These are phyloP conservation scores for Barbarea vulgaris DNA, from an alignment of 345 rosid genomes.

Conservation along the genomic window DNA sequence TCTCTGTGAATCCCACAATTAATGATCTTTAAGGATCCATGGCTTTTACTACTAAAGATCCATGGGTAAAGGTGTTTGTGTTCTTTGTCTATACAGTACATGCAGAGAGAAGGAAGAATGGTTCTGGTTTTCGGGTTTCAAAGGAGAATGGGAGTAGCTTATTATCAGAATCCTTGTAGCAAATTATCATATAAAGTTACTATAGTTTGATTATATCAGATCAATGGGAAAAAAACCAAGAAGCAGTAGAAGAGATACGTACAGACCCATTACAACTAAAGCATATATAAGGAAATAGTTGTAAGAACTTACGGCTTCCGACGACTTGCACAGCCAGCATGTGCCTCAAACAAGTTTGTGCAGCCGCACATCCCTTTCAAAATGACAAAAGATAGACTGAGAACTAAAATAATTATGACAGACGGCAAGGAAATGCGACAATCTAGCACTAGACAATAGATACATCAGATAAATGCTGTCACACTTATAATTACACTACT, in stretches of 20 bases:
- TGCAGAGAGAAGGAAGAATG: neutral
- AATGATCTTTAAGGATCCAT: neutral
- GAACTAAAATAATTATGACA: constrained; percentile 20
- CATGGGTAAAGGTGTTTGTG: neutral
- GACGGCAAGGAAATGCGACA: neutral
- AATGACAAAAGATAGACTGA: constrained; percentile 20
- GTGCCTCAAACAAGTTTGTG: constrained; percentile 93
- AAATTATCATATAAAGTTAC: neutral
- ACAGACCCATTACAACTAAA: neutral
- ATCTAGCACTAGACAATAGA: constrained; percentile 7
- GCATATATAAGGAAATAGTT: neutral
- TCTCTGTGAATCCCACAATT: constrained; percentile 2
- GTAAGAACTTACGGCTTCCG: constrained; percentile 85
- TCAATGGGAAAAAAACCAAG: too few species aligned
- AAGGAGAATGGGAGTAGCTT: constrained; percentile 21
- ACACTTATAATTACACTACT: constrained; percentile 20
- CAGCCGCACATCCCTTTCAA: constrained; percentile 74
- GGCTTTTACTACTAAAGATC: neutral
- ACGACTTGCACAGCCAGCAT: constrained; percentile 93
- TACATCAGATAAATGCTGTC: constrained; percentile 1
- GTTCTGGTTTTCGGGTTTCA: constrained; percentile 3
- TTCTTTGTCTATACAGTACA: neutral
- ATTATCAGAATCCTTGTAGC: neutral
- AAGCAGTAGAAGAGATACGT: neutral
- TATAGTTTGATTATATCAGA: neutral